Evolutionary conservation across 192 early-diverging fungal species (phyloP), one percentile per base, ranked within the genome.

Genomic region (Coemansia aciculifera): DNA sequence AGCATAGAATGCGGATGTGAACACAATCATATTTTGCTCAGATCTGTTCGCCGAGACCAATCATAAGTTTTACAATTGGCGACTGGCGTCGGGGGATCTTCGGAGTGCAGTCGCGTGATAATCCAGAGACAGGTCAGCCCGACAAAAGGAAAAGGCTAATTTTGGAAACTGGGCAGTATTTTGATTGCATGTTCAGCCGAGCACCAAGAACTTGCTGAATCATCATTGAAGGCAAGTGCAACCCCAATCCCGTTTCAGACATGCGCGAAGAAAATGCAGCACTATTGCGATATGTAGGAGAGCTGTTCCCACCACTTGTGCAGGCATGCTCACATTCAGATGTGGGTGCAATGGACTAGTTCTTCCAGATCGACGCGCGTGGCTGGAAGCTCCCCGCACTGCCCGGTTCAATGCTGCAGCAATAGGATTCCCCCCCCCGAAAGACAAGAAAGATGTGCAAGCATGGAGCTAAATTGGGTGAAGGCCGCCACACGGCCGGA

Each of bases 321-420:
- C 23, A 52, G 49, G 24, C 23, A 52, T 52, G 49, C 49, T 52
- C 49, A 52, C 49, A 52, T 52, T 23, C 49, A 52, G 49, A 52
- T 27, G 49, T 52, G 24, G 24, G 49, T 52, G 24, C 9, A 23
- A 52, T 52, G 49, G 49, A 11, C 15, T 6, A 46, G 44, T 52
- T 23, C 49, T 9, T 52, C 23, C 49, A 52, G 49, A 46, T 46
- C 19, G 44, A 13, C 44, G 19, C 44, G 3, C 44, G 44, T 46
- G 44, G 44, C 44, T 17, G 44, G 44, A 46, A 46, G 44, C 13
- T 17, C 44, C 44, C 23, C 9, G 3, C 23, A 13, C 7, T 11
- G 49, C 24, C 24, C 49, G 49, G 49, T 29, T 52, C 49, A 52
- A 52, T 52, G 49, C 49, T 24, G 49, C 19, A 19, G 46, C 46